These are phyloP conservation scores for Rhodotorula paludigena DNA, from an alignment of 768 basidiomycete genomes.

Conservation along the genomic window DNA sequence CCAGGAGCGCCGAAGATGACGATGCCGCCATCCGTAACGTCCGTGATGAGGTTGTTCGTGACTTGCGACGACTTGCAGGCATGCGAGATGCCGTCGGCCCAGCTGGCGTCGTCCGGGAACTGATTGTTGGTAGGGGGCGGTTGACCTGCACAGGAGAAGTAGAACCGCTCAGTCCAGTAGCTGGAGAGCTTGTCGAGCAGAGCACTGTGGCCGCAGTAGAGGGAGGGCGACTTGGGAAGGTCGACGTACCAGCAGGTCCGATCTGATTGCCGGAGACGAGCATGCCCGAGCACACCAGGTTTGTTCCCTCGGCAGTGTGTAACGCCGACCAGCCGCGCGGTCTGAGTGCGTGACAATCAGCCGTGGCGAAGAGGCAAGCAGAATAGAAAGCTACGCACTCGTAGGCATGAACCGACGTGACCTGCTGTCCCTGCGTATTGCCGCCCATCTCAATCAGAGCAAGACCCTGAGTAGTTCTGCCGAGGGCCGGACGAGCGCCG, in stretches of 20 bases:
- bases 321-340: constrained; percentile 22
- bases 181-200: too few species aligned
- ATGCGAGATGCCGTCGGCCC: constrained; percentile 44
- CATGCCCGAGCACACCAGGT: neutral
- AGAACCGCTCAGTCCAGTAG: too few species aligned
- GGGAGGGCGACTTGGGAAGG: neutral
- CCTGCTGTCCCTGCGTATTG: neutral
- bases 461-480: neutral
- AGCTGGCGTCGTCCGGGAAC: neutral
- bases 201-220: too few species aligned
- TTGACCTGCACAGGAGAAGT: neutral
- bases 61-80: constrained; percentile 36
- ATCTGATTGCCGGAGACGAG: constrained; percentile 4
- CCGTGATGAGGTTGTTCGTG: constrained; percentile 39
- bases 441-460: constrained; percentile 21
- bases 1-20: constrained; percentile 42
- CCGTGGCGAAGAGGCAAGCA: neutral
- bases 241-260: neutral
- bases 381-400: neutral
- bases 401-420: constrained; percentile 1
- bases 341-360: neutral
- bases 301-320: constrained; percentile 9
- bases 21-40: constrained; percentile 42
- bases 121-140: neutral
- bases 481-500: constrained; percentile 5